Evolutionary conservation across 2,329 filamentous ascomycete genomes (phyloP).

Genomic region (Sphaceloma murrayae): DNA sequence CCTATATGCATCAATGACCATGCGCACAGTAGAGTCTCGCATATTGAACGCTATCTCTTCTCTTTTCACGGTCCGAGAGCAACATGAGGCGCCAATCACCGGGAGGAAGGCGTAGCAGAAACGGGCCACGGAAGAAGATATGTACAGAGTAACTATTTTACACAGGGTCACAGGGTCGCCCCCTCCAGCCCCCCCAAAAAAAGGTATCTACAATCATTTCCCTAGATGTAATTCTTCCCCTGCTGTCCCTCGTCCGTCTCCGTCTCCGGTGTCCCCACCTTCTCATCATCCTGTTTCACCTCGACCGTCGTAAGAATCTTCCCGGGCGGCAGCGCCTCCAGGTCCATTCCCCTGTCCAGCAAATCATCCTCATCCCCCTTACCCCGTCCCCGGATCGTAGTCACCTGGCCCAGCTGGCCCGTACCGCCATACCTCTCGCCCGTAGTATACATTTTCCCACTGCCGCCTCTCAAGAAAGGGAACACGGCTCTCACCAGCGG

Average conservation of each 20-base stretch:
- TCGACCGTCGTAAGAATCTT: slow-evolving; percentile 15
- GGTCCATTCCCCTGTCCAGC: slow-evolving; percentile 2
- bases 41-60: too few species aligned
- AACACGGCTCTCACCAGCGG: slow-evolving; percentile 37
- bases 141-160: too few species aligned
- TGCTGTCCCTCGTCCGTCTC: not conserved
- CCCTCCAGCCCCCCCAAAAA: not conserved
- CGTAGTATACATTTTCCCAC: not conserved
- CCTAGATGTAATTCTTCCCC: not conserved
- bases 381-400: slow-evolving; percentile 9
- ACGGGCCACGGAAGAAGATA: too few species aligned
- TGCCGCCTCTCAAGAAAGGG: slow-evolving; percentile 7
- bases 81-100: too few species aligned
- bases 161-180: too few species aligned
- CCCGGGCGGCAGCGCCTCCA: slow-evolving; percentile 4
- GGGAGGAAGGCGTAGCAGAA: too few species aligned
- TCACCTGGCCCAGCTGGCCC: not conserved
- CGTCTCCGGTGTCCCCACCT: not conserved
- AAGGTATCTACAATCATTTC: too few species aligned
- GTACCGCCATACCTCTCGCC: slow-evolving; percentile 11
- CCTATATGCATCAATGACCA: too few species aligned
- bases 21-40: too few species aligned
- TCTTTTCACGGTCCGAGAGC: too few species aligned
- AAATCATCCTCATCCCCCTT: slow-evolving; percentile 8
- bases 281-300: slow-evolving; percentile 13